Conservation (phyloP, 78 protist genomes). For the Carpediemonas membranifera region DNA sequence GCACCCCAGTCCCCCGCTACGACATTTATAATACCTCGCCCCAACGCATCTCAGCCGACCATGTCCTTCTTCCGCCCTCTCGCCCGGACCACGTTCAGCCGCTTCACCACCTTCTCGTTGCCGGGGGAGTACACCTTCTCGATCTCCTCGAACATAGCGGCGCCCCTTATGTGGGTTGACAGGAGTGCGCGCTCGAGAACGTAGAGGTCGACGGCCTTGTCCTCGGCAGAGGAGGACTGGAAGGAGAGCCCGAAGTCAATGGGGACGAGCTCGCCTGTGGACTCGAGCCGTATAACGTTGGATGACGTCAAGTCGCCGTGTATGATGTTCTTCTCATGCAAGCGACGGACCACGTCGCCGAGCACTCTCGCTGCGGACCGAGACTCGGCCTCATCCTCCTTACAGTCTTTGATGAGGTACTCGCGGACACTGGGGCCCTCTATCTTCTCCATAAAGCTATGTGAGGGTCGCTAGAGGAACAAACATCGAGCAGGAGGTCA, state of each 20-base stretch:
- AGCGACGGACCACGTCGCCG: slow-evolving; percentile 38
- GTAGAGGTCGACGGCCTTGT: slow-evolving; percentile 80
- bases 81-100: slow-evolving; percentile 1
- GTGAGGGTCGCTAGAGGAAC: too few species aligned
- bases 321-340: slow-evolving; percentile 48
- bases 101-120: background rate
- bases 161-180: background rate
- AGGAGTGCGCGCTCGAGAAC: slow-evolving; percentile 73
- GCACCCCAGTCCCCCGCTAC: too few species aligned
- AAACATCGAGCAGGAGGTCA: too few species aligned
- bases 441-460: background rate
- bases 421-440: background rate
- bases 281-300: slow-evolving; percentile 36
- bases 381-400: too few species aligned
- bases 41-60: too few species aligned
- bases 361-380: too few species aligned
- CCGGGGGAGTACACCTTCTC: too few species aligned
- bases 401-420: background rate
- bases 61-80: slow-evolving; percentile 8
- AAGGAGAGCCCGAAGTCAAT: slow-evolving; percentile 74
- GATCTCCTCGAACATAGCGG: background rate
- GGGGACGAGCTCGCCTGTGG: background rate
- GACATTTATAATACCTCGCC: too few species aligned
- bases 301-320: slow-evolving; percentile 82
- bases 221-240: slow-evolving; percentile 48